Evolutionary conservation across 345 rosid genomes (phyloP).

Genomic region (Eutrema heterophyllum): DNA sequence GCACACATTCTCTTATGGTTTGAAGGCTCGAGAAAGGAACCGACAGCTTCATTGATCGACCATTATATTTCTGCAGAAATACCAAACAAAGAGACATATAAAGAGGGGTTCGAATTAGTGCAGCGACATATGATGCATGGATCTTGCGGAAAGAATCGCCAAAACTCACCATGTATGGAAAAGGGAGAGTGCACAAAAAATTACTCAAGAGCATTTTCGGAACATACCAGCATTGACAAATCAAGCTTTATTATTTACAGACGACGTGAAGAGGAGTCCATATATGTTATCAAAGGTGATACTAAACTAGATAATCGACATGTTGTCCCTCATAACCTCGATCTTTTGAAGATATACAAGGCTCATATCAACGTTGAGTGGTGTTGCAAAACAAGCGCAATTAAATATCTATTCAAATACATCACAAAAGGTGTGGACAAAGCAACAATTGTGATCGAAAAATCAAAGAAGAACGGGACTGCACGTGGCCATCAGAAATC

Average conservation of each 20-base stretch:
- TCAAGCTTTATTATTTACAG: background rate
- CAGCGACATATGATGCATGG: background rate
- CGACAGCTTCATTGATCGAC: background rate
- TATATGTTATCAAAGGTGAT: background rate
- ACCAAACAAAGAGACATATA: background rate
- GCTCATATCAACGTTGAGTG: constrained; percentile 2
- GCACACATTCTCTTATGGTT: background rate
- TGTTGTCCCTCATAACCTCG: background rate
- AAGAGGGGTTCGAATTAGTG: background rate
- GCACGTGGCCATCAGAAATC: background rate
- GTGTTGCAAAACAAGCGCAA: background rate
- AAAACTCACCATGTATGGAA: background rate
- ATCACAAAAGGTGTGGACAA: background rate
- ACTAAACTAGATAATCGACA: background rate
- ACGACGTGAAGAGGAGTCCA: background rate
- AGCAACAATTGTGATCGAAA: background rate
- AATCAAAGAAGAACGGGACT: background rate
- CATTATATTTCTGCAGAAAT: background rate
- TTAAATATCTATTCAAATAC: background rate
- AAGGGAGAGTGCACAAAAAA: background rate
- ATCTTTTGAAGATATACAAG: background rate
- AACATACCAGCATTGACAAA: background rate
- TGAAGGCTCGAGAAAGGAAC: background rate
- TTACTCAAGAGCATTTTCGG: background rate
- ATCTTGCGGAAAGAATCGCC: background rate